phyloP scores from a whole-genome alignment of 1,139 yeast species.

The Yamadazyma triangularis region DNA sequence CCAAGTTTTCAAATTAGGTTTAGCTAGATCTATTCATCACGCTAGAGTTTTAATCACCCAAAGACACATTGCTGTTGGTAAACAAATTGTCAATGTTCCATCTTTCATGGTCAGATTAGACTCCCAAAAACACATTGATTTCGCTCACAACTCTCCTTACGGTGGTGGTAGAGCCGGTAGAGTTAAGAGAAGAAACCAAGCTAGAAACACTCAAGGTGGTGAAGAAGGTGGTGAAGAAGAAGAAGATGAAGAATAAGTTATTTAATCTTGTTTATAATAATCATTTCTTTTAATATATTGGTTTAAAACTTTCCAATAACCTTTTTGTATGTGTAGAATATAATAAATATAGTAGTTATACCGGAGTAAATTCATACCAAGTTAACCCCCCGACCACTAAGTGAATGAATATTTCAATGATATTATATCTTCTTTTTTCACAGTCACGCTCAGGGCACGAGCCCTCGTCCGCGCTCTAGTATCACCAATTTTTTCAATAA shows the following conservation, averaged over 20 bases:
- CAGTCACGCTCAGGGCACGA: constrained; percentile 2
- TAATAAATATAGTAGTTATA: constrained; percentile 1
- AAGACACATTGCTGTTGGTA: constrained; percentile 99
- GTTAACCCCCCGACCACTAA: too few species aligned
- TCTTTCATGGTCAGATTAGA: constrained; percentile 99
- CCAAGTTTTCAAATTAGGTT: constrained; percentile 99
- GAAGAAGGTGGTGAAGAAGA: too few species aligned
- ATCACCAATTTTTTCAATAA: neutral
- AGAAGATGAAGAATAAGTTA: constrained; percentile 62
- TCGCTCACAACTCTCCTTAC: constrained; percentile 98
- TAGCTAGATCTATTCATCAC: constrained; percentile 99
- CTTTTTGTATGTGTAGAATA: constrained; percentile 2
- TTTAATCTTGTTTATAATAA: too few species aligned
- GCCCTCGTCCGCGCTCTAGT: neutral
- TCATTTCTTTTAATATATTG: too few species aligned
- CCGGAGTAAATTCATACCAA: too few species aligned
- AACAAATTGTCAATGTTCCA: constrained; percentile 98
- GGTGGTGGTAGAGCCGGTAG: constrained; percentile 99
- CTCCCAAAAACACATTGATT: constrained; percentile 99
- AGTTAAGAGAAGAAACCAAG: constrained; percentile 96
- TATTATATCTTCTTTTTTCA: too few species aligned
- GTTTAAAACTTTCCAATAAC: constrained; percentile 12
- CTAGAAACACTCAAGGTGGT: constrained; percentile 53
- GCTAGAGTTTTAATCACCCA: constrained; percentile 98
- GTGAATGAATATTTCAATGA: too few species aligned